phyloP scores from a whole-genome alignment of 129 eudicot species.

The Centella asiatica region DNA sequence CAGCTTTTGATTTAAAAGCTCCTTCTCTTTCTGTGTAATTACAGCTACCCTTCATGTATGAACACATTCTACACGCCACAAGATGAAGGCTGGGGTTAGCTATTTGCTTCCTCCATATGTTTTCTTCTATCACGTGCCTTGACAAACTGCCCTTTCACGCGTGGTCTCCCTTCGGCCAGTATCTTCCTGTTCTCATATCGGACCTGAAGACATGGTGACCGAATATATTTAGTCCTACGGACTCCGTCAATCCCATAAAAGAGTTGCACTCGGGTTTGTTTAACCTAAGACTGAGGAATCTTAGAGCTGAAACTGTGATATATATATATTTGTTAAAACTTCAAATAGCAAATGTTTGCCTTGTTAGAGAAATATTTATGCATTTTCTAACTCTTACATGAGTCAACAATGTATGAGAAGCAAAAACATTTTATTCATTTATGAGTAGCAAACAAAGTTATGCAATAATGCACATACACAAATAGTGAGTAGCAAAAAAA shows the following conservation, averaged over 20 bases:
- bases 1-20: constrained; percentile 15
- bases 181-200: constrained; percentile 67
- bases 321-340: too few species aligned
- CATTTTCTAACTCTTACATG: too few species aligned
- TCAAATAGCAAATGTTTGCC: too few species aligned
- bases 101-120: constrained; percentile 27
- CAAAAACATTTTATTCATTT: too few species aligned
- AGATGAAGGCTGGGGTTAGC: constrained; percentile 23
- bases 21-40: constrained; percentile 26
- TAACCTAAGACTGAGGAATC: background rate
- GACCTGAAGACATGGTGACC: constrained; percentile 22
- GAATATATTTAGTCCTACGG: background rate
- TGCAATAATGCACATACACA: too few species aligned
- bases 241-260: too few species aligned
- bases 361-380: too few species aligned
- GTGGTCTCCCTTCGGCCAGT: constrained; percentile 71
- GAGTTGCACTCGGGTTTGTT: too few species aligned
- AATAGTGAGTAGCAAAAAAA: too few species aligned
- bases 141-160: constrained; percentile 70
- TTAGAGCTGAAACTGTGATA: too few species aligned
- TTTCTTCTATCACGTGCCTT: constrained; percentile 43
- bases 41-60: constrained; percentile 30
- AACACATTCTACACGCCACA: constrained; percentile 14
- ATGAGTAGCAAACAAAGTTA: too few species aligned
- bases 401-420: too few species aligned